Conservation (phyloP, 2,329 filamentous ascomycete species). For the Teratosphaeria pseudoeucalypti region DNA sequence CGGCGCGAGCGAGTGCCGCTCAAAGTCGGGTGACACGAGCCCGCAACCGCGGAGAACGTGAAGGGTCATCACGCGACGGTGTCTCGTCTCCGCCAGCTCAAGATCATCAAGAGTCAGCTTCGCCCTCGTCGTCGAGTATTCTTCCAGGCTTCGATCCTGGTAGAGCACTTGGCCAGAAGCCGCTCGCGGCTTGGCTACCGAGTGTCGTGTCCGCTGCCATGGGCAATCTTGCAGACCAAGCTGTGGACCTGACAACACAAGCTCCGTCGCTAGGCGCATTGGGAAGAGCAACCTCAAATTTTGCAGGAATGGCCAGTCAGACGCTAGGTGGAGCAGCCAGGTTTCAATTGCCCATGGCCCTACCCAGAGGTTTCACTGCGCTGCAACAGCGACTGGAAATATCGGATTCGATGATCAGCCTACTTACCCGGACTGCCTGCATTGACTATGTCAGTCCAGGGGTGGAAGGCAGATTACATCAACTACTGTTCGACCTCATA, state of each 20-base stretch:
- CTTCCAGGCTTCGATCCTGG: neutral
- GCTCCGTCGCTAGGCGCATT: neutral
- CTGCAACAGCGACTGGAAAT: slow-evolving; percentile 19
- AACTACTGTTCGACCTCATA: slow-evolving; percentile 23
- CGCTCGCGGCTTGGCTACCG: slow-evolving; percentile 5
- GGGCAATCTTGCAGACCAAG: slow-evolving; percentile 1
- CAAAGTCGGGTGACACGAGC: slow-evolving; percentile 24
- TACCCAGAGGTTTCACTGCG: slow-evolving; percentile 23
- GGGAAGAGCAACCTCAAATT: neutral
- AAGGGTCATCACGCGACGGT: slow-evolving; percentile 9
- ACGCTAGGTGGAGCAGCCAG: slow-evolving; percentile 1
- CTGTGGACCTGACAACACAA: neutral
- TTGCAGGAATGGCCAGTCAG: neutral
- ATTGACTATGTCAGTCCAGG: slow-evolving; percentile 24
- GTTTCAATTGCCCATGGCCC: slow-evolving; percentile 18
- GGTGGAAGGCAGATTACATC: slow-evolving; percentile 19
- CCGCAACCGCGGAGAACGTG: slow-evolving; percentile 22
- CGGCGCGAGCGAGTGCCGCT: slow-evolving; percentile 24
- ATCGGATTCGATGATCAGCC: slow-evolving; percentile 17
- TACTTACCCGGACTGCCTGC: slow-evolving; percentile 24
- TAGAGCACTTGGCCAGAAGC: neutral
- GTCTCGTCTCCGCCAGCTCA: slow-evolving; percentile 2
- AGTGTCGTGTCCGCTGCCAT: slow-evolving; percentile 3
- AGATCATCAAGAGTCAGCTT: slow-evolving; percentile 1
- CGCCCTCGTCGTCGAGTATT: neutral